These are phyloP conservation scores for Trichoderma sp. DNA, from an alignment of 2,329 filamentous ascomycete genomes.

Conservation along the genomic window DNA sequence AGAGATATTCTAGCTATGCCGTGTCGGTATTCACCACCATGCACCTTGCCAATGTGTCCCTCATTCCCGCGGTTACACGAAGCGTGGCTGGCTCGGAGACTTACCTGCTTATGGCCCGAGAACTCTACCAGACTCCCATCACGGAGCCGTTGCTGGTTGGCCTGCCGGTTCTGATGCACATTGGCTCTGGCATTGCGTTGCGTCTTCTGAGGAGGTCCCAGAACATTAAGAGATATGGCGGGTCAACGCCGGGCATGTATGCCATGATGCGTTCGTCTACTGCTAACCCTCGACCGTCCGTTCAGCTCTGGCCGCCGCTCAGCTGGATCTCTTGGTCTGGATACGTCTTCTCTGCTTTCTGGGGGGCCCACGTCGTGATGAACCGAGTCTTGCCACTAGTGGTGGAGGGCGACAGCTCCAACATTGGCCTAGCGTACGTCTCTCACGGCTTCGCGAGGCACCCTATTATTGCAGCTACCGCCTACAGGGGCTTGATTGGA, in stretches of 20 bases:
- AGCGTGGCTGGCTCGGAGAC: constrained; percentile 74
- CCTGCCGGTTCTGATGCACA: constrained; percentile 70
- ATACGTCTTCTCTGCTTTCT: constrained; percentile 63
- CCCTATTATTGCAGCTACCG: constrained; percentile 61
- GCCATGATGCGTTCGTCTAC: constrained; percentile 33
- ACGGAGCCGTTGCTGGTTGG: constrained; percentile 78
- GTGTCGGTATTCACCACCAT: constrained; percentile 73
- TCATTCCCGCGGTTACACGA: constrained; percentile 72
- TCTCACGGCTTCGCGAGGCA: constrained; percentile 79
- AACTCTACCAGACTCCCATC: constrained; percentile 83
- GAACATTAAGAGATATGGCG: constrained; percentile 72
- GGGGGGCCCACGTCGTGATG: constrained; percentile 68
- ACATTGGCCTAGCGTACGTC: constrained; percentile 79
- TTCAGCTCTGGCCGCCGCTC: constrained; percentile 63
- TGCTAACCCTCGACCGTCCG: constrained; percentile 27
- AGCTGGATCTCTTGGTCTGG: constrained; percentile 70
- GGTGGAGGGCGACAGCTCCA: constrained; percentile 80
- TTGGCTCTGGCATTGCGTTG: constrained; percentile 72
- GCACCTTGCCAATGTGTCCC: constrained; percentile 76
- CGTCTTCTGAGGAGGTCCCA: constrained; percentile 72
- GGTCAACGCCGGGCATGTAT: constrained; percentile 55
- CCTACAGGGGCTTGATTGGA: constrained; percentile 66
- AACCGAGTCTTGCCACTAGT: constrained; percentile 74
- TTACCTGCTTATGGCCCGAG: constrained; percentile 85
- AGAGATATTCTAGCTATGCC: constrained; percentile 86